phyloP scores from a whole-genome alignment of 257 asterid species.

The Nicotiana tabacum region DNA sequence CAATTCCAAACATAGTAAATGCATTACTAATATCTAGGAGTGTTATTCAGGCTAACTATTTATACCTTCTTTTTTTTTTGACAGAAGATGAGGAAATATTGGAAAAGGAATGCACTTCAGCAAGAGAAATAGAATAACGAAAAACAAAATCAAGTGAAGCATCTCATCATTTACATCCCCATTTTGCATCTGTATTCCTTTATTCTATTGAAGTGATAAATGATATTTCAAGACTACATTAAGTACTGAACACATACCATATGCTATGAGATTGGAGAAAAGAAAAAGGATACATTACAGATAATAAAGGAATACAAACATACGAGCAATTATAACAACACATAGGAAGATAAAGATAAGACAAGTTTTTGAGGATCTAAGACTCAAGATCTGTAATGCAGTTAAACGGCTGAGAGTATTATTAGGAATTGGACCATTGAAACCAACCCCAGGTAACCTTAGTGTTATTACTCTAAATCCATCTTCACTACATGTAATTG shows the following conservation, averaged over 20 bases:
- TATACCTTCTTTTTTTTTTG: background rate
- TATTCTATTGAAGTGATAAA: too few species aligned
- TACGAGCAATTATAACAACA: background rate
- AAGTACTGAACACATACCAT: background rate
- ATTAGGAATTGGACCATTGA: too few species aligned
- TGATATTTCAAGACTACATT: background rate
- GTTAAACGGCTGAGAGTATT: too few species aligned
- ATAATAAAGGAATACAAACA: background rate
- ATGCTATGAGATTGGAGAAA: background rate
- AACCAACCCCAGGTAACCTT: too few species aligned
- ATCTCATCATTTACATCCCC: background rate
- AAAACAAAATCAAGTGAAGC: background rate
- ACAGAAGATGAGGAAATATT: background rate
- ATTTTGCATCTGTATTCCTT: background rate
- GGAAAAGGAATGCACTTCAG: background rate
- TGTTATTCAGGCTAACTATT: background rate
- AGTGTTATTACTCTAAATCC: too few species aligned
- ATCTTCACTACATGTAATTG: too few species aligned
- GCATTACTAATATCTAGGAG: too few species aligned
- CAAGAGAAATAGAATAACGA: background rate
- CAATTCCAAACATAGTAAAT: too few species aligned
- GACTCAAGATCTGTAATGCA: too few species aligned
- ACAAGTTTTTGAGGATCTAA: too few species aligned
- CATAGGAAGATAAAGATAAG: too few species aligned
- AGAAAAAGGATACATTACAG: background rate